These are phyloP conservation scores for Colletotrichum caudatum DNA, from an alignment of 2,329 filamentous ascomycete genomes.

Conservation along the genomic window DNA sequence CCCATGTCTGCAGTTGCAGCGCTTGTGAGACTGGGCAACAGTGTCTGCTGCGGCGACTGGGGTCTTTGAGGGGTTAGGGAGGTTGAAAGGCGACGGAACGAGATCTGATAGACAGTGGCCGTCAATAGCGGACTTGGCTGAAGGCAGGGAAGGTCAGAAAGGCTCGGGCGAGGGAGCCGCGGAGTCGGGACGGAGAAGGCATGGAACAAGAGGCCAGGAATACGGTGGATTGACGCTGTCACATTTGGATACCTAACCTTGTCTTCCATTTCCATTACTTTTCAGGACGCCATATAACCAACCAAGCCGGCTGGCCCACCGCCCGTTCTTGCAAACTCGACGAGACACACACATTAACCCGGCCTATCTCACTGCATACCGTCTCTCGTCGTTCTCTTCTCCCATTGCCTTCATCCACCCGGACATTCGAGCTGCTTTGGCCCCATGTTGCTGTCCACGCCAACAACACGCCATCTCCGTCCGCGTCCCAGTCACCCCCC, in stretches of 20 bases:
- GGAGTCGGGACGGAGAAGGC: constrained; percentile 5
- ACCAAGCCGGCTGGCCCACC: constrained; percentile 17
- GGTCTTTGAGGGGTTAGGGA: constrained; percentile 2
- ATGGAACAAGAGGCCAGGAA: constrained; percentile 23
- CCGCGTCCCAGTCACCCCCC: background rate
- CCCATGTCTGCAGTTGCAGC: constrained; percentile 20
- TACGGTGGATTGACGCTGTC: constrained; percentile 33
- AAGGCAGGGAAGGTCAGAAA: constrained; percentile 2
- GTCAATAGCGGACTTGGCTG: background rate
- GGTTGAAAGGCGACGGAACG: constrained; percentile 3
- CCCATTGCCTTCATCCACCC: background rate
- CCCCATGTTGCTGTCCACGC: constrained; percentile 29
- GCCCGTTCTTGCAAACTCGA: constrained; percentile 13
- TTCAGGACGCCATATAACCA: constrained; percentile 22
- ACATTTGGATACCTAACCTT: constrained; percentile 8
- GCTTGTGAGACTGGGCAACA: constrained; percentile 22
- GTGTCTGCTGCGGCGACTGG: constrained; percentile 3
- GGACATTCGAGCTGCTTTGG: background rate
- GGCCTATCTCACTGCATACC: constrained; percentile 1
- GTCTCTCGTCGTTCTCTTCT: background rate
- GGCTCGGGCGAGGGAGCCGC: constrained; percentile 10
- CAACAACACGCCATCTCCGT: constrained; percentile 9
- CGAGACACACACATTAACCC: constrained; percentile 26
- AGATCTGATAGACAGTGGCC: background rate
- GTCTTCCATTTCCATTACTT: constrained; percentile 11